Conservation (phyloP, 2,329 filamentous ascomycete genomes). For the Leptosphaerulina australis region DNA sequence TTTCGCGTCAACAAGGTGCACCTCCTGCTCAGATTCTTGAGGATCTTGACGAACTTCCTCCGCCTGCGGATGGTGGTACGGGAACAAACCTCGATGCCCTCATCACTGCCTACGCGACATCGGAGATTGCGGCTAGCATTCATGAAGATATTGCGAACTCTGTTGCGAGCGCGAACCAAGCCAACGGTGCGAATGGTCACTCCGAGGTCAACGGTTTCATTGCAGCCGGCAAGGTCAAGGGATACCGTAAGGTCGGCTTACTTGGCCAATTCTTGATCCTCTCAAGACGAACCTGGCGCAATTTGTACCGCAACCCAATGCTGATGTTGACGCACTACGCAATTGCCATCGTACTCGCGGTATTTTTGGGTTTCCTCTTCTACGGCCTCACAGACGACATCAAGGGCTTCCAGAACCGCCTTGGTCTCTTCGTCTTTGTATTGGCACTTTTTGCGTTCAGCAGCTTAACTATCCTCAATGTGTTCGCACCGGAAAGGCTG, state of each 20-base stretch:
- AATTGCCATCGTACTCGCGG: constrained; percentile 91
- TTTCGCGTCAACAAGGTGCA: constrained; percentile 60
- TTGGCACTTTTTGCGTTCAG: constrained; percentile 96
- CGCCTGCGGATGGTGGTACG: constrained; percentile 60
- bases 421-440: constrained; percentile 97
- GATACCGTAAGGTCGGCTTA: constrained; percentile 82
- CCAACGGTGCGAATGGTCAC: constrained; percentile 70
- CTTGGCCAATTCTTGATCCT: constrained; percentile 85
- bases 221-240: constrained; percentile 70
- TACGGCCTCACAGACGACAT: constrained; percentile 97
- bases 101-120: constrained; percentile 75
- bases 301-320: constrained; percentile 96
- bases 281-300: constrained; percentile 91
- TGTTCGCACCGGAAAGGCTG: constrained; percentile 88
- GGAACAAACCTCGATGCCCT: constrained; percentile 83
- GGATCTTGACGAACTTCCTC: constrained; percentile 68
- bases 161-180: constrained; percentile 66
- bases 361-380: constrained; percentile 93
- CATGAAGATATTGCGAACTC: constrained; percentile 79
- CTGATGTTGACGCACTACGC: constrained; percentile 98
- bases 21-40: constrained; percentile 69
- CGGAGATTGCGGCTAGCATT: constrained; percentile 75
- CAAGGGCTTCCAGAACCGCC: constrained; percentile 94
- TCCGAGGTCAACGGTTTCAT: constrained; percentile 58
- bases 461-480: constrained; percentile 89